Conservation (phyloP, 1,139 yeast genomes). For the Blastobotrys aristatus region DNA sequence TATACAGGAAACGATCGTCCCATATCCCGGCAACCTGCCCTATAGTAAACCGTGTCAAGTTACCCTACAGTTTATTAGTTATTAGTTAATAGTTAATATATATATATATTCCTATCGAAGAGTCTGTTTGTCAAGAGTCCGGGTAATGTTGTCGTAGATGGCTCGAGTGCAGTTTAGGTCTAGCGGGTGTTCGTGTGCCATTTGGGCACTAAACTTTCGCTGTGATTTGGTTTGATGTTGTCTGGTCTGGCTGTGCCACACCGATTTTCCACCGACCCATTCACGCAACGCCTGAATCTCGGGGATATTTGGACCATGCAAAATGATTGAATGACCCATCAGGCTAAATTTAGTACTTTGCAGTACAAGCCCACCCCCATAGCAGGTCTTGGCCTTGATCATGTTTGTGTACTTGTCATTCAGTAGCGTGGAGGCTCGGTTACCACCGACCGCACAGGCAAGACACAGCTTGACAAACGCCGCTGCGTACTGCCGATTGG, state of each 20-base stretch:
- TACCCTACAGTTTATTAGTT: too few species aligned
- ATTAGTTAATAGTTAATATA: too few species aligned
- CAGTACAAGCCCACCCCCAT: not conserved
- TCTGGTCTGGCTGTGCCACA: not conserved
- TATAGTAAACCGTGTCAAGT: too few species aligned
- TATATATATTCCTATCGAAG: too few species aligned
- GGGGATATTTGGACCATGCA: constrained; percentile 3
- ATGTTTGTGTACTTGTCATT: constrained; percentile 5
- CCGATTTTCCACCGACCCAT: not conserved
- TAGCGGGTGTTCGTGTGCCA: not conserved
- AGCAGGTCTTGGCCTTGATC: not conserved
- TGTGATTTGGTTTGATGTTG: not conserved
- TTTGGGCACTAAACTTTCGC: too few species aligned
- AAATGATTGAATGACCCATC: constrained; percentile 5
- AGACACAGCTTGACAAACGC: constrained; percentile 4
- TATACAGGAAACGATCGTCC: too few species aligned
- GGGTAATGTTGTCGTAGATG: not conserved
- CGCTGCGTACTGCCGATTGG: not conserved
- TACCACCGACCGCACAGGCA: not conserved
- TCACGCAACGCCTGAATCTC: not conserved
- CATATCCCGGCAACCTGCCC: too few species aligned
- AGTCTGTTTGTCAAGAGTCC: not conserved
- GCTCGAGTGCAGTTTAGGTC: not conserved
- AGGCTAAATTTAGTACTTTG: not conserved
- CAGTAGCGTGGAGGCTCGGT: not conserved